Evolutionary conservation across 2,329 filamentous ascomycete species (phyloP).

Genomic region (Penicillium palitans): DNA sequence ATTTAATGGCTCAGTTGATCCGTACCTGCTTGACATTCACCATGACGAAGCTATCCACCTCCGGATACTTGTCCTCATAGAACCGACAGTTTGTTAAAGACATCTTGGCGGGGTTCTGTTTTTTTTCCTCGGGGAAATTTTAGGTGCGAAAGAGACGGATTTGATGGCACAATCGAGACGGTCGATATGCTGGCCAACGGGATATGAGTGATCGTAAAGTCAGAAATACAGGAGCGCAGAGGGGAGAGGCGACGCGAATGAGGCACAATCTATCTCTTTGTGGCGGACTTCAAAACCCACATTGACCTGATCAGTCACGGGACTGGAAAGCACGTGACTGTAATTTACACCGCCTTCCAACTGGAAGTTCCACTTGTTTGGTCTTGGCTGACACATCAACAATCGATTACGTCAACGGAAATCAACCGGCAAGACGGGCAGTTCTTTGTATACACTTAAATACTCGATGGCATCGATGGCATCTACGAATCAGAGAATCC

Average conservation of each 20-base stretch:
- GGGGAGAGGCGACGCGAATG: slow-evolving; percentile 19
- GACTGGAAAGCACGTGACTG: slow-evolving; percentile 12
- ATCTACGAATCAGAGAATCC: not conserved
- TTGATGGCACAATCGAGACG: slow-evolving; percentile 15
- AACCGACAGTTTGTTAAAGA: slow-evolving; percentile 96
- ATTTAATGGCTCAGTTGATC: not conserved
- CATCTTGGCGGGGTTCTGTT: slow-evolving; percentile 65
- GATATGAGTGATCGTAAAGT: slow-evolving; percentile 15
- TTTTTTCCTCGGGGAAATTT: slow-evolving; percentile 20
- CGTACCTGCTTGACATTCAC: slow-evolving; percentile 96
- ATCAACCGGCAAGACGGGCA: not conserved
- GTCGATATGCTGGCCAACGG: slow-evolving; percentile 8
- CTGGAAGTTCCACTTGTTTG: not conserved
- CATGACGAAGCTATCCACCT: slow-evolving; percentile 99
- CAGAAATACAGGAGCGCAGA: slow-evolving; percentile 10
- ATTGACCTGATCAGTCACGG: slow-evolving; percentile 23
- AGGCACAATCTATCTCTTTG: slow-evolving; percentile 38
- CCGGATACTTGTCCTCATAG: slow-evolving; percentile 96
- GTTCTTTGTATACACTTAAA: not conserved
- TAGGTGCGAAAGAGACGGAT: slow-evolving; percentile 10
- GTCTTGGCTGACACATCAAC: slow-evolving; percentile 4
- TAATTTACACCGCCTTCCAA: slow-evolving; percentile 2
- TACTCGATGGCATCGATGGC: not conserved
- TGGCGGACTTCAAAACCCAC: slow-evolving; percentile 44
- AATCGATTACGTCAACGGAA: not conserved